phyloP scores from a whole-genome alignment of 164 flowering plant species.

The Vitis cinerea region DNA sequence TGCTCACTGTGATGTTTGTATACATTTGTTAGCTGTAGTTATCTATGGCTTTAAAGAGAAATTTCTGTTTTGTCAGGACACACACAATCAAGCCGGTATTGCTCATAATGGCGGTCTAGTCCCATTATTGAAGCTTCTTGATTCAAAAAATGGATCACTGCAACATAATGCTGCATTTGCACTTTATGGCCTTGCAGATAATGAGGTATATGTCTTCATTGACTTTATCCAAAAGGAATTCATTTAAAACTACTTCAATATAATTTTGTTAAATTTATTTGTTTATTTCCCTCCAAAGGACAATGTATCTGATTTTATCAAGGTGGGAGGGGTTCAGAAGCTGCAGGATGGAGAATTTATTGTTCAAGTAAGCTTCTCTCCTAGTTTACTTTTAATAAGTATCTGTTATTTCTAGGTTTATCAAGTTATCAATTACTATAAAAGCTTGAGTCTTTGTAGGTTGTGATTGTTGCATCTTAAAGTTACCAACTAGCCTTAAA shows the following conservation, averaged over 20 bases:
- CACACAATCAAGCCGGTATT: constrained; percentile 97
- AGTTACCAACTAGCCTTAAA: too few species aligned
- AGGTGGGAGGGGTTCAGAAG: constrained; percentile 96
- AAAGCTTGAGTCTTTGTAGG: too few species aligned
- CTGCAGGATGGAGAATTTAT: constrained; percentile 98
- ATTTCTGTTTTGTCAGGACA: constrained; percentile 48
- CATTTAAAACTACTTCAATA: neutral
- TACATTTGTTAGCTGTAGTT: neutral
- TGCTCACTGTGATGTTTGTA: too few species aligned
- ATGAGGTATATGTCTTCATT: constrained; percentile 59
- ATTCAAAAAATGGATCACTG: constrained; percentile 89
- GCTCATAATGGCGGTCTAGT: constrained; percentile 79
- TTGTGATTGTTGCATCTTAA: too few species aligned
- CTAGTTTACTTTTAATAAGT: neutral
- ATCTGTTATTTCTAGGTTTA: too few species aligned
- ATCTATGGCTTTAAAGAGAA: neutral
- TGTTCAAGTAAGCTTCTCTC: constrained; percentile 67
- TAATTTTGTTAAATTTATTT: neutral
- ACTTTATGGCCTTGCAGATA: constrained; percentile 97
- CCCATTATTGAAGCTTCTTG: constrained; percentile 91
- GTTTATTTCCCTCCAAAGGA: constrained; percentile 47
- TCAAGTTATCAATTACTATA: neutral
- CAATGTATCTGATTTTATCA: constrained; percentile 88
- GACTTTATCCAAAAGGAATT: neutral
- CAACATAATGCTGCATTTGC: constrained; percentile 99